Percentiles rank a stretch among this genome's conserved stretches.
phyloP scores from a whole-genome alignment of 129 eudicot species.

The Calendula officinalis region DNA sequence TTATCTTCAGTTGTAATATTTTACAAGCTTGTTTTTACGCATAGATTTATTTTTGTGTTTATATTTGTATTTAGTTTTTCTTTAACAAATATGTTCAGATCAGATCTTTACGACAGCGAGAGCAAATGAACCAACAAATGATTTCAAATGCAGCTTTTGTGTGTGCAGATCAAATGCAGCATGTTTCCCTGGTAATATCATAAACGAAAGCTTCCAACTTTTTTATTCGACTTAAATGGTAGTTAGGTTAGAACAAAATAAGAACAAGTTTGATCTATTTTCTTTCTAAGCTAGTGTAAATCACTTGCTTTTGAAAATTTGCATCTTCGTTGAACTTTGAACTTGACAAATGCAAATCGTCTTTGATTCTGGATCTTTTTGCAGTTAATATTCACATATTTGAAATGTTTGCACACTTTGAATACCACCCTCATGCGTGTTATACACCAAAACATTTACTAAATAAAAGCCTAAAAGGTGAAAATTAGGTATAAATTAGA shows the following conservation, averaged over 20 bases:
- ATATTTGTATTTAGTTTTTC: constrained; percentile 21
- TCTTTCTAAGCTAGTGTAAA: too few species aligned
- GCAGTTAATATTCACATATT: too few species aligned
- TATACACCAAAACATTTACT: too few species aligned
- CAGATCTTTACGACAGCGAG: constrained; percentile 77
- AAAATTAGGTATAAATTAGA: too few species aligned
- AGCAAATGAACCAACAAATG: constrained; percentile 51
- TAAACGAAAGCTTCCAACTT: constrained; percentile 7
- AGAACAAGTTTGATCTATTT: neutral
- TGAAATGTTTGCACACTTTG: too few species aligned
- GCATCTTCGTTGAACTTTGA: too few species aligned
- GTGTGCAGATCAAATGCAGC: constrained; percentile 23
- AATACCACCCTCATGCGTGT: too few species aligned
- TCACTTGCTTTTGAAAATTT: too few species aligned
- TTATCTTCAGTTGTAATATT: constrained; percentile 2
- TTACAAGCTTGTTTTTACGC: neutral
- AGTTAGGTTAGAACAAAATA: constrained; percentile 21
- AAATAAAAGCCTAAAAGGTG: too few species aligned
- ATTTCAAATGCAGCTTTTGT: constrained; percentile 4
- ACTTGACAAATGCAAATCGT: too few species aligned
- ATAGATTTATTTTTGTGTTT: neutral
- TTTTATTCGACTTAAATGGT: constrained; percentile 29
- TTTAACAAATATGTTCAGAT: constrained; percentile 51
- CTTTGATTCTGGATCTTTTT: too few species aligned
- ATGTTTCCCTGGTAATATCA: constrained; percentile 19